Base-by-base conservation (phyloP, 495 filamentous ascomycete species). In the Talaromyces liani region DNA sequence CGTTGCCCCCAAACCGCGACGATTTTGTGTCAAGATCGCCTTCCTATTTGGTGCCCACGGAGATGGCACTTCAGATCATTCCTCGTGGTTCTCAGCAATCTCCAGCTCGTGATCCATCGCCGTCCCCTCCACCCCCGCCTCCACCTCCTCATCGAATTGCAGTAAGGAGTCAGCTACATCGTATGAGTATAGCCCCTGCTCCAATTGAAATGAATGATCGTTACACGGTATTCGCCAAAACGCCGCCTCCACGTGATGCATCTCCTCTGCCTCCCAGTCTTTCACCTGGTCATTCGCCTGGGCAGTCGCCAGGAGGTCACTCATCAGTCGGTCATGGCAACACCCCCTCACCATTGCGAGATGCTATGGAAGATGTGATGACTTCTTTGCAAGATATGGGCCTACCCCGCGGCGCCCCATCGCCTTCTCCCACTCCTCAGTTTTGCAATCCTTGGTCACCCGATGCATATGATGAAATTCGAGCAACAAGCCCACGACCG, bases 331-430 rank as follows among this genome's bases (percentile, higher is more conserved):
- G 72, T 1, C 80, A 82, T 51, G 88, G 88, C 2, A 82, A 91
- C 66, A 98, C 94, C 0, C 94, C 94, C 4, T 97, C 94, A 10
- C 95, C 94, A 0, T 73, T 99, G 2, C 80, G 93, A 57, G 89
- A 92, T 72, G 94, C 94, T 0, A 98, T 98, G 93, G 93, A 97
- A 70, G 94, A 95, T 77, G 92, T 99, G 12, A 98, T 98, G 87
- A 92, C 92, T 64, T 96, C 94, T 34, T 76, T 99, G 59, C 85
- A 98, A 71, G 91, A 91, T 66, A 91, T 99, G 86, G 88, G 87
- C 18, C 80, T 89, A 66, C 77, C 84, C 31, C 77, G 79, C 65
- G 78, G 82, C 45, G 74, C 72, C 25, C 75, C 78, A 49, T 78
- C 78, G 9, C 73, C 76, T n/a, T 76, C 76, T 51, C 79, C 70